These are phyloP conservation scores for Lithohypha guttulata DNA, from an alignment of 2,329 filamentous ascomycete species.

Conservation along the genomic window DNA sequence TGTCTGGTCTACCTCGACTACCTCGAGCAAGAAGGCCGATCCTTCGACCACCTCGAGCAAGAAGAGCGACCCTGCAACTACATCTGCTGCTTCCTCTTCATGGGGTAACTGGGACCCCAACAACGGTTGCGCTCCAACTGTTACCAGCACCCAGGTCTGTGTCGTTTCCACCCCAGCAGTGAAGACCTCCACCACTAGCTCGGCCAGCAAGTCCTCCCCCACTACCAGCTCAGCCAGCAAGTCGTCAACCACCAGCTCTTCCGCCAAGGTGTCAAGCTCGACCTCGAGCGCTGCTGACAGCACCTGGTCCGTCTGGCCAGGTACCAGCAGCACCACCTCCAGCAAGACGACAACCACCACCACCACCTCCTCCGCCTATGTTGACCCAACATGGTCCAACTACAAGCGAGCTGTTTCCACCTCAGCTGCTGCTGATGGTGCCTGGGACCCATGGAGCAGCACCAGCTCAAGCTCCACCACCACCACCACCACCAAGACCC, in stretches of 20 bases:
- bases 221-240: constrained; percentile 1
- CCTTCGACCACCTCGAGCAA: not conserved
- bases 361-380: no score
- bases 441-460: constrained; percentile 1
- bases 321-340: no score
- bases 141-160: constrained; percentile 8
- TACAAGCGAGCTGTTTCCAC: not conserved
- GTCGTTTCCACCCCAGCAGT: constrained; percentile 4
- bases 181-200: not conserved
- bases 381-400: no score
- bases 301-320: no score
- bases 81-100: not conserved
- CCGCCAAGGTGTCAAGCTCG: no score
- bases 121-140: not conserved
- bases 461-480: not conserved
- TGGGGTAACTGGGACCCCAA: not conserved
- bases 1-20: not conserved
- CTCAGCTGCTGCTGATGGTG: not conserved
- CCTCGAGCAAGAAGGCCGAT: not conserved
- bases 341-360: no score
- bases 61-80: not conserved
- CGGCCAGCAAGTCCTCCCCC: not conserved
- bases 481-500: not conserved
- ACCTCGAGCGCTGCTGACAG: no score
- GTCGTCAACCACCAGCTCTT: not conserved